Evolutionary conservation across 768 basidiomycete genomes (phyloP), one percentile per base, ranked within the genome.

Genomic region (Amanita subjunquillea): DNA sequence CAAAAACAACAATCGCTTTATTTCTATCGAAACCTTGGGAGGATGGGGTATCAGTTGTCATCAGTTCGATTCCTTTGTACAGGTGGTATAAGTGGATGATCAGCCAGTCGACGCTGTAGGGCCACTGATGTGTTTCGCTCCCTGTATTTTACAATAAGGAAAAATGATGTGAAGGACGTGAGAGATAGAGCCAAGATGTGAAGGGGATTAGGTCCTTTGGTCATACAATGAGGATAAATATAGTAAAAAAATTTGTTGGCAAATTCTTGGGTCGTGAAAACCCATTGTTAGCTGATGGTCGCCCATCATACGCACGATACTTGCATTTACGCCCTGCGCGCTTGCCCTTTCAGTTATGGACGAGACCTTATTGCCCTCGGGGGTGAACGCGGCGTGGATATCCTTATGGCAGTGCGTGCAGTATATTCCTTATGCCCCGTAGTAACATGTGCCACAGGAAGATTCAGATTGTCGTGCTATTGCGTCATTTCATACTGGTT

Each of bases 1-100:
- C 94, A 62, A 89, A 99, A 62, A 98, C 75, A 53, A 99, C 94
- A 15, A 79, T 84, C 60, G 97, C 85, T 57, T 89, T 84, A 44
- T 65, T 63, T 30, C 71, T 66, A 65, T 90, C 82, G 61, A 96
- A 95, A 4, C 7, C 29, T 38, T 48, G 36, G n/a, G 20, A 12
- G 6, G 47, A 48, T 22, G 47, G 22, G 22, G 22, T 48, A 48
- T 37, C 37, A 5, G 47, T 37, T 37, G 44, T 30, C 44, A 48
- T 48, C 20, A 23, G 23, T 32, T 20, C 3, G 49, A 42, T 20
- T 32, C 17, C n/a, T n/a, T 40, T 22, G 82, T 40, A 74, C 71
- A 23, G 84, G 80, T 48, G 83, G 82, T 55, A 83, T 67, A 55
- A 83, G 79, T 38, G 82, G 85, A 58, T 82, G 78, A 61, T 85